Base-by-base conservation (phyloP, 2,329 filamentous ascomycete species). In the Microsporum ferrugineum region DNA sequence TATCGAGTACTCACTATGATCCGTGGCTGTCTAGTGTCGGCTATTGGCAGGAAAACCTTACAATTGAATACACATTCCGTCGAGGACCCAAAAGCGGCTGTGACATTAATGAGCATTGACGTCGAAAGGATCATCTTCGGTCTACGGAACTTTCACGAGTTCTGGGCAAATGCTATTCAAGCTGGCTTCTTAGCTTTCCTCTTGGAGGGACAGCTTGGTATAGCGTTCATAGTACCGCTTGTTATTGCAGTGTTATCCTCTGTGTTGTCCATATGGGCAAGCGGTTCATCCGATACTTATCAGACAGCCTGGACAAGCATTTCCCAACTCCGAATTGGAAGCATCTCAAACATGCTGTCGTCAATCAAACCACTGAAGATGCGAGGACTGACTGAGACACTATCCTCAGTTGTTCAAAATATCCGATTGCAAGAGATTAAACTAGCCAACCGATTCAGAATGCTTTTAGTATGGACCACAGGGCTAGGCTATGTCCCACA, bases 381-480 rank as follows among this genome's bases (percentile, higher is more conserved):
- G 45, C 27, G 23, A 14, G 45, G 45, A 5, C 3, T 31, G 5
- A 31, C 27, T 2, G 23, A 4, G 10, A 49, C 5, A 6, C 23
- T 49, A 29, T 51, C 45, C 7, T 5, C 23, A 27, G 7, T 33
- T 3, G 14, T 51, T 51, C 45, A 51, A 31, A 31, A 51, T 51
- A 29, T 31, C 3, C 23, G 45, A 14, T 14, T 14, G 8, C 23
- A 31, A 14, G 45, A 51, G 45, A 51, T 51, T 14, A 29, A 14
- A 29, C 10, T 31, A 33, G 8, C 27, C 8, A 51, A 51, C 51
- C 67, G 65, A 34, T 78, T 76, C 63, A 68, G 77, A 60, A 72
- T 68, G 17, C 68, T 77, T 5, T 61, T 76, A 6, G 71, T 77
- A 34, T 75, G 69, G 65, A 75, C 72, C 62, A 73, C 74, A 69